Evolutionary conservation across 805 yeast genomes (phyloP).

Genomic region (Monosporozyma aerobia): DNA sequence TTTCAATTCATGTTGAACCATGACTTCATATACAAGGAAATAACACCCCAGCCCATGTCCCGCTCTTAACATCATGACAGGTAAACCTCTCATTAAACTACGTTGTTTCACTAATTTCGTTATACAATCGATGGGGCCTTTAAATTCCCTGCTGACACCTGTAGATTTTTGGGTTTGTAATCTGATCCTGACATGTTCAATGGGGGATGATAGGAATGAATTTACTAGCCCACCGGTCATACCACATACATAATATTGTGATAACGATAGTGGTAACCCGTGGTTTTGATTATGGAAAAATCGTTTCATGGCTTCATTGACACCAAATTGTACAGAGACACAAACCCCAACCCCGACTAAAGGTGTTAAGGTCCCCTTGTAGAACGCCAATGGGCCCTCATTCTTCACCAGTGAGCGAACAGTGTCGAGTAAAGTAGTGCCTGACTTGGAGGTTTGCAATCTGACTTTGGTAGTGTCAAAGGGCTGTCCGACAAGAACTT

Average conservation of each 20-base stretch:
- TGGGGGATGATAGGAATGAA: constrained; percentile 83
- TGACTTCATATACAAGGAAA: constrained; percentile 83
- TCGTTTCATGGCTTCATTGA: constrained; percentile 89
- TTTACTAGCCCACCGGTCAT: constrained; percentile 89
- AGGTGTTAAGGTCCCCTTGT: constrained; percentile 91
- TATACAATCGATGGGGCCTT: constrained; percentile 42
- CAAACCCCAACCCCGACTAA: constrained; percentile 95
- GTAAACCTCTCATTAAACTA: constrained; percentile 71
- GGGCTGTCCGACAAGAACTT: constrained; percentile 92
- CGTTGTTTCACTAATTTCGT: constrained; percentile 43
- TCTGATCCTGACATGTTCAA: constrained; percentile 90
- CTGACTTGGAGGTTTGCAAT: constrained; percentile 77
- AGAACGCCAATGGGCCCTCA: constrained; percentile 82
- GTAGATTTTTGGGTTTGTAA: constrained; percentile 65
- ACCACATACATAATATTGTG: constrained; percentile 76
- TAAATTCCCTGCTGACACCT: constrained; percentile 39
- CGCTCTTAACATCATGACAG: constrained; percentile 79
- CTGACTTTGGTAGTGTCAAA: constrained; percentile 93
- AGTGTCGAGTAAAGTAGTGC: constrained; percentile 64
- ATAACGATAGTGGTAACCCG: constrained; percentile 35
- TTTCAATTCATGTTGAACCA: constrained; percentile 48
- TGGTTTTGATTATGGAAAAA: constrained; percentile 34
- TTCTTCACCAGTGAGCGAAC: constrained; percentile 57
- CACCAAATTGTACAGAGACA: constrained; percentile 93
- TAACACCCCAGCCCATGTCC: constrained; percentile 82